These are phyloP conservation scores for Chlorella sp. DNA, from an alignment of 139 green algal species.

Conservation along the genomic window DNA sequence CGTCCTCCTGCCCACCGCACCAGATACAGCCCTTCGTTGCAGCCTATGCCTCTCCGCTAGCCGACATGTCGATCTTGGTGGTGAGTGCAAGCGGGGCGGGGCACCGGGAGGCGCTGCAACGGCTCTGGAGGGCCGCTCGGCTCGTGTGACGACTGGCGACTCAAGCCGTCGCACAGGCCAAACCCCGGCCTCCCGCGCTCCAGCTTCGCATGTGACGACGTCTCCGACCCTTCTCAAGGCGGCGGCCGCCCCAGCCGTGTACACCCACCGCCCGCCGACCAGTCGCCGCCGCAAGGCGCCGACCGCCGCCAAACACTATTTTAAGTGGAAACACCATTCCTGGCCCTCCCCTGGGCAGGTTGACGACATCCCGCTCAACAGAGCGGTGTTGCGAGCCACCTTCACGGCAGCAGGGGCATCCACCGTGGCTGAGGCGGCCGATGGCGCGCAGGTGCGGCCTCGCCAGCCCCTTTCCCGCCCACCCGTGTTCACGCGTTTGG, in stretches of 20 bases:
- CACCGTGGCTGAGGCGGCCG: neutral
- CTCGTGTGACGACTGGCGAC: too few relatives aligned
- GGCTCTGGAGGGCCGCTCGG: too few relatives aligned
- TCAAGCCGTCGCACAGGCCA: neutral
- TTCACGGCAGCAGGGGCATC: neutral
- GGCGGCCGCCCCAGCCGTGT: neutral
- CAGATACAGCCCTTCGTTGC: too few relatives aligned
- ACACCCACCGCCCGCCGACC: neutral
- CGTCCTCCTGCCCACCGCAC: too few relatives aligned
- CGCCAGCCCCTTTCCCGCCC: too few relatives aligned
- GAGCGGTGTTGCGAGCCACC: neutral
- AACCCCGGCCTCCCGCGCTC: neutral
- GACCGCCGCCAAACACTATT: neutral
- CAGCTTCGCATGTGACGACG: neutral
- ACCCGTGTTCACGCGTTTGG: too few relatives aligned
- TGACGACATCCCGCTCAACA: constrained; percentile 10
- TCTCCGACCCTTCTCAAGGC: neutral
- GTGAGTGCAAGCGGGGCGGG: neutral
- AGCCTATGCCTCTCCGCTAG: neutral
- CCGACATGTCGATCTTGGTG: neutral
- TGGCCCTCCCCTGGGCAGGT: neutral
- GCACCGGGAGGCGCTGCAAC: too few relatives aligned
- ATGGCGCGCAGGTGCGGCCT: neutral
- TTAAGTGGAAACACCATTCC: too few relatives aligned
- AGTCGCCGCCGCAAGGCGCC: neutral